Conservation (phyloP, 2,329 filamentous ascomycete species). For the Neocatenulostroma microsporum region DNA sequence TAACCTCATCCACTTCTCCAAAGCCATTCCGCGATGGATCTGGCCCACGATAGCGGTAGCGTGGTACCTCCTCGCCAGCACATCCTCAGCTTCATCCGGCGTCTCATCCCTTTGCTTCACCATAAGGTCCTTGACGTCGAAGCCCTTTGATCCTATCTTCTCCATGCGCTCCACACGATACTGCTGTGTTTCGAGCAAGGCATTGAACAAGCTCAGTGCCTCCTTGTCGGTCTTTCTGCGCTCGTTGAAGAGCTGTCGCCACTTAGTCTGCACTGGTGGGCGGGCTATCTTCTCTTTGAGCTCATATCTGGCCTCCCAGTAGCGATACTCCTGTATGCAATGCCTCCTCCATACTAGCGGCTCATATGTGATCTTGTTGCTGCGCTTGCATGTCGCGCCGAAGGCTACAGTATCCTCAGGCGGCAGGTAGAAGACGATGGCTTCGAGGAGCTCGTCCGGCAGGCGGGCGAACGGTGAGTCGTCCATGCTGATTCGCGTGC, state of each 20-base stretch:
- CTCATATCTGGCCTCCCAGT: constrained; percentile 65
- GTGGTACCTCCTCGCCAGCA: constrained; percentile 71
- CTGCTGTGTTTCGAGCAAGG: constrained; percentile 62
- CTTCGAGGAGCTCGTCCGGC: constrained; percentile 78
- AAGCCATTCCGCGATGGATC: constrained; percentile 71
- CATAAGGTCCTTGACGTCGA: constrained; percentile 75
- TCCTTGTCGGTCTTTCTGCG: constrained; percentile 29
- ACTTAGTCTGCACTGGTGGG: constrained; percentile 38
- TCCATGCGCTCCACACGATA: constrained; percentile 63
- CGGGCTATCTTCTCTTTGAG: constrained; percentile 47
- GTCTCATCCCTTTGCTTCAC: constrained; percentile 59
- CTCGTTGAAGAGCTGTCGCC: constrained; percentile 52
- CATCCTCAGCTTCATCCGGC: constrained; percentile 57
- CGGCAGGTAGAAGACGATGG: constrained; percentile 60
- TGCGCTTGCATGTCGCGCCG: constrained; percentile 54
- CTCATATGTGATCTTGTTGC: constrained; percentile 60
- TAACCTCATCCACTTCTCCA: constrained; percentile 65
- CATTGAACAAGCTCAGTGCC: constrained; percentile 46
- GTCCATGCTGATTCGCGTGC: constrained; percentile 6
- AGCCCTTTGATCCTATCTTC: constrained; percentile 63
- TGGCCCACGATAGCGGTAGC: constrained; percentile 65
- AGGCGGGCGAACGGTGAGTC: constrained; percentile 32
- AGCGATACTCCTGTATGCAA: constrained; percentile 60
- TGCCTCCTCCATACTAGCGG: constrained; percentile 72
- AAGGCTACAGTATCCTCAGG: constrained; percentile 45